A percentile compares a stretch with the other conserved stretches of the same genome.
These are phyloP conservation scores for Aphanomyces astaci DNA, from an alignment of 352 stramenopile genomes.

Conservation along the genomic window DNA sequence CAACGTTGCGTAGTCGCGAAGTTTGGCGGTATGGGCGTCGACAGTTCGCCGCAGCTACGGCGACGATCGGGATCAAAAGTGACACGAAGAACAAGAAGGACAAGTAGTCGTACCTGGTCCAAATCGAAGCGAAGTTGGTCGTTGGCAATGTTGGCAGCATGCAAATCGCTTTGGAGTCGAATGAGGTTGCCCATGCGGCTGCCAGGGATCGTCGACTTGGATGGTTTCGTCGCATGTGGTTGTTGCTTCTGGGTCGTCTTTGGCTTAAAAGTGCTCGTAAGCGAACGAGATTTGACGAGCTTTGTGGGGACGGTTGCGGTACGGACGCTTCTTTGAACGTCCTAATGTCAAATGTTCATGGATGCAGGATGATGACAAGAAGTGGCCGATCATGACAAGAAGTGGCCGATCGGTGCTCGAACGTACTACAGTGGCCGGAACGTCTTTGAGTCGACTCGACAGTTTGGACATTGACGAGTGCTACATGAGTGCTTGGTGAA, in stretches of 20 bases:
- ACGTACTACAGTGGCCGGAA: not conserved
- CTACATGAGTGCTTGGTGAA: not conserved
- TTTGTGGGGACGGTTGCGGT: not conserved
- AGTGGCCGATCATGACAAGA: not conserved
- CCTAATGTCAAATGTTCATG: too few relatives aligned
- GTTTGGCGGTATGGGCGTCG: conserved; percentile 38
- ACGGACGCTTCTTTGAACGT: not conserved
- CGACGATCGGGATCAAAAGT: too few relatives aligned
- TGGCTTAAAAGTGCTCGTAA: not conserved
- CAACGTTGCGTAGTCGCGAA: conserved; percentile 36
- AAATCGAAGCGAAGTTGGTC: conserved; percentile 74
- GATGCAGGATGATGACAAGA: too few relatives aligned
- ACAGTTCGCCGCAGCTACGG: conserved; percentile 40
- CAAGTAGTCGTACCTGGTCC: conserved; percentile 35
- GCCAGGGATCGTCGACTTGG: conserved; percentile 17
- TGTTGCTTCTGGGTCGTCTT: not conserved
- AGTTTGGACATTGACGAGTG: not conserved
- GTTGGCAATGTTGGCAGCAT: conserved; percentile 54
- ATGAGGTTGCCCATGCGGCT: conserved; percentile 23
- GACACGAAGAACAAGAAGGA: not conserved
- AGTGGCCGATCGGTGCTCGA: not conserved
- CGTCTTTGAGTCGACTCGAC: not conserved
- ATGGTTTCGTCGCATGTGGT: not conserved
- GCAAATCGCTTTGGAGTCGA: conserved; percentile 39
- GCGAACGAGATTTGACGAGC: not conserved